Base-by-base conservation (phyloP, 1,284 basidiomycete species). In the Vanrija sp. region DNA sequence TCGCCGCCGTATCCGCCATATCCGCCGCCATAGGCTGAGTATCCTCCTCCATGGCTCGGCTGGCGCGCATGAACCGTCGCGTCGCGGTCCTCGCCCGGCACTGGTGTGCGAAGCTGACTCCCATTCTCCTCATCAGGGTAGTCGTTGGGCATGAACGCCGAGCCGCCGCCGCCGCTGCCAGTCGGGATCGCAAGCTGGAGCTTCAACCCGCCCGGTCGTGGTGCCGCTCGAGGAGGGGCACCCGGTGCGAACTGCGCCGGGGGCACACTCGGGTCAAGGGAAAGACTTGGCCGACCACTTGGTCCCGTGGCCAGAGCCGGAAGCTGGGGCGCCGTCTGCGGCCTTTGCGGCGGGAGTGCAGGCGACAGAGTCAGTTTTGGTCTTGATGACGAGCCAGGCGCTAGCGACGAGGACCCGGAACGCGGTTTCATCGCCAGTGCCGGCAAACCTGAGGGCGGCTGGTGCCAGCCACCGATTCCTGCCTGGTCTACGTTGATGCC, bases 401-500 rank as follows among this genome's bases (percentile, higher is more conserved):
- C 52, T 12, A 57, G 55, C 14, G 51, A 49, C 49, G 43, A 66
- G 63, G 26, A 56, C 49, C 34, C 34, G 12, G 34, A 34, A 5
- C 34, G 34, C 14, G 34, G 34, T 12, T 34, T 34, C n/a, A 68
- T 54, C n/a, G 65, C 68, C 23, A 68, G 58, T 25, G 68, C 45
- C 23, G 70, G 68, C 6, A 71, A 53, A 6, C 63, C 52, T 7
- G 49, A n/a, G 0, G 66, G 38, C 8, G 68, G 61, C 18, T 62
- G 55, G 19, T 71, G 69, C 75, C 75, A 77, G 4, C 75, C 75
- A 18, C 68, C 69, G 52, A 73, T 62, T 26, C 65, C 65, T 6
- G 65, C 63, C 51, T 74, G 72, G 52, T 77, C 75, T 19, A 75
- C 72, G 42, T 73, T 65, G 10, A 67, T 68, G 9, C 75, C 75